Conservation (phyloP, 2,329 filamentous ascomycete genomes). For the Colletotrichum horii region DNA sequence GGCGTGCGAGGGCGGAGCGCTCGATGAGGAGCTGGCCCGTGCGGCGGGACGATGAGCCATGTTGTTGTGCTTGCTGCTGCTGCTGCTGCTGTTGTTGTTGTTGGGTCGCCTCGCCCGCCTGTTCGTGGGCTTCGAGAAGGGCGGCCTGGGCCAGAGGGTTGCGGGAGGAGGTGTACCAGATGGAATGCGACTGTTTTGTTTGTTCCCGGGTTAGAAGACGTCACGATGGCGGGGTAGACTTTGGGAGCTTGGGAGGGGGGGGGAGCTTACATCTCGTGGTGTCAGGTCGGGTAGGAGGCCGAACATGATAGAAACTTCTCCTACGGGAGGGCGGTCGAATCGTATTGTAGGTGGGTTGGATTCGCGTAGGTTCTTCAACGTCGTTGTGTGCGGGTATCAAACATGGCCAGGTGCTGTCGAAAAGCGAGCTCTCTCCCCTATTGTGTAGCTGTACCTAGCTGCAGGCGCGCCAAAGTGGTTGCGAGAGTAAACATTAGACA, state of each 20-base stretch:
- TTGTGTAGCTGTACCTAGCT: background rate
- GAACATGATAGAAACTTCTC: conserved; percentile 52
- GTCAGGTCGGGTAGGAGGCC: conserved; percentile 70
- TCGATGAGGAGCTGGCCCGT: conserved; percentile 53
- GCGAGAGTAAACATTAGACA: conserved; percentile 14
- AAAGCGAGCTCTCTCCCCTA: background rate
- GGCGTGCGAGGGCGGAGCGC: conserved; percentile 68
- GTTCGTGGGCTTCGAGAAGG: conserved; percentile 36
- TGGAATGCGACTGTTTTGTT: conserved; percentile 65
- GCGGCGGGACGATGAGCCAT: conserved; percentile 30
- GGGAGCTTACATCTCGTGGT: conserved; percentile 68
- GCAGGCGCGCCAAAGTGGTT: conserved; percentile 2
- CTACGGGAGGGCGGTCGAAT: background rate
- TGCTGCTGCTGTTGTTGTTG: conserved; percentile 28
- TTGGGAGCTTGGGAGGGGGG: background rate
- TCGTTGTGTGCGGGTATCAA: background rate
- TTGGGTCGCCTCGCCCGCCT: conserved; percentile 30
- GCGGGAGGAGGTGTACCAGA: conserved; percentile 75
- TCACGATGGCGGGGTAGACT: background rate
- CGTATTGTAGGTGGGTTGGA: background rate
- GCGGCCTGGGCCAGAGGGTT: conserved; percentile 45
- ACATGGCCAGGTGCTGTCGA: background rate
- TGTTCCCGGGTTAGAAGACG: conserved; percentile 23
- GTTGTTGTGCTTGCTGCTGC: conserved; percentile 11
- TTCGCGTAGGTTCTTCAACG: background rate